Base-by-base conservation (phyloP, 257 asterid genomes). In the Lantana camara region DNA sequence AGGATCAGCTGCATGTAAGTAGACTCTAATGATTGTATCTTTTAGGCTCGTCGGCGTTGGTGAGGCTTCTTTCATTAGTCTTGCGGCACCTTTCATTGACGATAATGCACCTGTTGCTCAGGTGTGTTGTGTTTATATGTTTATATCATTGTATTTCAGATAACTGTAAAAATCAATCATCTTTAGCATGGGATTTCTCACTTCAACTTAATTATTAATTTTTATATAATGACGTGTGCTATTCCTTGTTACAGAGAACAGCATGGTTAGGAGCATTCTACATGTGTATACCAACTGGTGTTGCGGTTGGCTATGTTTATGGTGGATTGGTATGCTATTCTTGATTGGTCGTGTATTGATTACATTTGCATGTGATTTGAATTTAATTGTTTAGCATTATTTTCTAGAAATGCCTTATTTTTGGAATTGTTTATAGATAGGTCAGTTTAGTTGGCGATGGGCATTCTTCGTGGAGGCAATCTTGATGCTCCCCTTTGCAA, bases 41-140 rank as follows among this genome's bases (percentile, higher is more conserved):
- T 38, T 40, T 76, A 93, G 97, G 99, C 82, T 94, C 44, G 99
- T 94, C 53, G 99, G 99, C 69, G 97, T 94, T 67, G 97, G 99
- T 13, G 99, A 94, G 90, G 99, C 99, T 74, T 94, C 97, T 58
- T 93, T 94, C 67, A 85, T 88, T 60, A 90, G 96, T 82, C 97
- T 94, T 68, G 97, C 97, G 11, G 95, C 99, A 80, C 99, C 97
- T 30, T 94, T 90, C 84, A 90, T 94, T 44, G 99, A 94, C 54
- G 99, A 94, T 76, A 94, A 86, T 79, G 97, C 99, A 75, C 99
- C 97, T 34, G 80, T 64, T 49, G 66, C 87, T 62, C 94, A 84
- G 99, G 99, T 90, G 59, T 72, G 44, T 57, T 67, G 17, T 49
- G 19, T 46, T 35, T 38, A 34, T 17, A 59, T 53, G 15, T 50